Base-by-base conservation (phyloP, 2,329 filamentous ascomycete genomes). In the Alternaria panax region DNA sequence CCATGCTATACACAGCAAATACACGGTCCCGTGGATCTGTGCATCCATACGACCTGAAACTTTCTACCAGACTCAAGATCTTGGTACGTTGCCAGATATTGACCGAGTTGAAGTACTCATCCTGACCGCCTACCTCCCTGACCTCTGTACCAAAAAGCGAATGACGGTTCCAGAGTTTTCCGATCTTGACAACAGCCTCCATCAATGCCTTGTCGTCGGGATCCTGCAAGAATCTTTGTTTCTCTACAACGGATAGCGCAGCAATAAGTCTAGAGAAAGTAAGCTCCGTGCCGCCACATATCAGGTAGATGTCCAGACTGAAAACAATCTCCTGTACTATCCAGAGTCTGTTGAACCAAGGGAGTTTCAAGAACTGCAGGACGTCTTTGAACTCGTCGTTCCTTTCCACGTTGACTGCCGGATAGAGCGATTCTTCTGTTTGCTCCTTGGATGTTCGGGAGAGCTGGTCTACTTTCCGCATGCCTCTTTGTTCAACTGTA, bases 171-270 rank as follows among this genome's bases (percentile, higher is more conserved):
- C 43, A 47, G 27, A 47, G 43, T 2, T 11, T 22, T 14, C 18
- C 12, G 7, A 47, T 47, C 4, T 16, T n/a, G n/a, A 0, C 27
- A 22, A 46, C 16, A 2, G 25, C 27, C 6, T 30, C 27, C 18
- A 32, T 2, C 12, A 3, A 22, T 16, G 27, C 43, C 27, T 7
- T 16, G 27, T 32, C 27, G 2, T 32, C 43, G 14, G 5, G 1
- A 11, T 14, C 7, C 1, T 5, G 0, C 41, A 16, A n/a, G 8
- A 1, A 5, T 6, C 0, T 1, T 25, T 1, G 3, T 5, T 5
- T 2, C 4, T 20, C 25, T 3, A 45, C 4, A 7, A 14, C 3
- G 2, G 9, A 20, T 4, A 45, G 11, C 11, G 11, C 27, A 3
- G 18, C 18, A 9, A 47, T 4, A 0, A 47, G 7, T 7, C 43